Conservation (phyloP, 2,329 filamentous ascomycete species). For the Aspergillus caelatus region DNA sequence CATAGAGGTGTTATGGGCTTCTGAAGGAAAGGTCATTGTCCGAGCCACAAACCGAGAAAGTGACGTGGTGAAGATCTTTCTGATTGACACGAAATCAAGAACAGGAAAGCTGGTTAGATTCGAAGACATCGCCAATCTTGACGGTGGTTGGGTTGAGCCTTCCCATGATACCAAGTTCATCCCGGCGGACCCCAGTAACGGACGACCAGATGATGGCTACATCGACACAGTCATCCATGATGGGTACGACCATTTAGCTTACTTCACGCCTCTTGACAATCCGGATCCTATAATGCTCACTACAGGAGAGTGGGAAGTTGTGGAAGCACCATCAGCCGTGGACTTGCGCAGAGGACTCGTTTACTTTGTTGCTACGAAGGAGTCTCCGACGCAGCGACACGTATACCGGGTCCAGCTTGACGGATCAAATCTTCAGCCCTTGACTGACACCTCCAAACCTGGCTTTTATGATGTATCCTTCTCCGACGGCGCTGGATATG, state of each 20-base stretch:
- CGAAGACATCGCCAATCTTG: constrained; percentile 78
- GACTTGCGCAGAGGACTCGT: constrained; percentile 84
- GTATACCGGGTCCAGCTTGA: constrained; percentile 87
- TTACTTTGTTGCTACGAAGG: constrained; percentile 86
- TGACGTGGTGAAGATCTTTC: constrained; percentile 82
- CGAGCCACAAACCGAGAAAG: constrained; percentile 94
- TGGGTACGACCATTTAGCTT: constrained; percentile 86
- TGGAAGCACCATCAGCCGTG: constrained; percentile 78
- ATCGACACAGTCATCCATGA: constrained; percentile 87
- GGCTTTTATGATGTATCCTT: constrained; percentile 85
- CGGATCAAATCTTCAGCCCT: constrained; percentile 69
- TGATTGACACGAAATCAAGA: constrained; percentile 76
- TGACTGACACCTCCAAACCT: constrained; percentile 73
- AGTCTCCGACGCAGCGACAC: constrained; percentile 86
- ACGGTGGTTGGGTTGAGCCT: constrained; percentile 97
- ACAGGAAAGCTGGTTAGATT: constrained; percentile 78
- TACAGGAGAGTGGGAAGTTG: constrained; percentile 89
- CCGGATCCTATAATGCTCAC: constrained; percentile 83
- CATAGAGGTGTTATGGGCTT: constrained; percentile 90
- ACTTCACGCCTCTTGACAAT: constrained; percentile 87
- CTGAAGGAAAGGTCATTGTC: constrained; percentile 75
- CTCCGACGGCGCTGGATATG: constrained; percentile 78
- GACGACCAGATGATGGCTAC: constrained; percentile 82
- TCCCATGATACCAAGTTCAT: constrained; percentile 83
- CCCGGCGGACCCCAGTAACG: constrained; percentile 76